Percentiles rank a stretch among this genome's conserved stretches.
Conservation (phyloP, 1,284 basidiomycete species). For the Rhodofomes roseus region DNA sequence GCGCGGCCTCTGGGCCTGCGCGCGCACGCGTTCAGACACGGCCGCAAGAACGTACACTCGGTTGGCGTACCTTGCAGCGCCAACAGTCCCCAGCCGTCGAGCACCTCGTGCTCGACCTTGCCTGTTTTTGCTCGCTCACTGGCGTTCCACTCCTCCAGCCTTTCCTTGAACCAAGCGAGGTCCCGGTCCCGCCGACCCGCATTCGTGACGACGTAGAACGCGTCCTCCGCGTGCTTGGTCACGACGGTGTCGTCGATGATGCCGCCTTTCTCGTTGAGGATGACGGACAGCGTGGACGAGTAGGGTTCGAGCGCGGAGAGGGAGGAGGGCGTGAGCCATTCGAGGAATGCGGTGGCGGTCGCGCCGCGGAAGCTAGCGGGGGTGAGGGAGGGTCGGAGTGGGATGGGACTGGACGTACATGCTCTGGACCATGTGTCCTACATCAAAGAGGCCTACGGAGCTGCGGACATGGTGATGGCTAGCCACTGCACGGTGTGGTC, state of each 20-base stretch:
- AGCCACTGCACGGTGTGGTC: conserved; percentile 54
- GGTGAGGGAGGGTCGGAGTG: neutral
- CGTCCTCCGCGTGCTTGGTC: conserved; percentile 76
- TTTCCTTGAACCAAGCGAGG: conserved; percentile 70
- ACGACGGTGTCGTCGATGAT: conserved; percentile 95
- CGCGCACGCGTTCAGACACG: neutral
- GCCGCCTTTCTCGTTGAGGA: conserved; percentile 87
- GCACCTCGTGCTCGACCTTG: conserved; percentile 74
- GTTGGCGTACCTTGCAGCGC: conserved; percentile 77
- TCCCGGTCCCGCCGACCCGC: conserved; percentile 86
- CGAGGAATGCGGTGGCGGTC: conserved; percentile 74
- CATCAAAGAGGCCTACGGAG: conserved; percentile 90
- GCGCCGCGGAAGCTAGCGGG: conserved; percentile 66
- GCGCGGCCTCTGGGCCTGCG: conserved; percentile 78
- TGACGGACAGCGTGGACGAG: conserved; percentile 80
- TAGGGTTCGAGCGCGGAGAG: conserved; percentile 66
- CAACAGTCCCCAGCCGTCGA: conserved; percentile 86
- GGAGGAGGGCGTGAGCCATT: conserved; percentile 83
- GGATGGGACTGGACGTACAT: conserved; percentile 51
- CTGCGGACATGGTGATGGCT: conserved; percentile 91
- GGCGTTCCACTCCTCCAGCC: conserved; percentile 75
- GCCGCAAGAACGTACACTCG: neutral
- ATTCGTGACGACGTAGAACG: conserved; percentile 96
- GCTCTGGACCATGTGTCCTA: conserved; percentile 92
- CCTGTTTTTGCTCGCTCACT: conserved; percentile 45